These are phyloP conservation scores for Phallus indusiatus DNA, from an alignment of 768 basidiomycete genomes.

Conservation along the genomic window DNA sequence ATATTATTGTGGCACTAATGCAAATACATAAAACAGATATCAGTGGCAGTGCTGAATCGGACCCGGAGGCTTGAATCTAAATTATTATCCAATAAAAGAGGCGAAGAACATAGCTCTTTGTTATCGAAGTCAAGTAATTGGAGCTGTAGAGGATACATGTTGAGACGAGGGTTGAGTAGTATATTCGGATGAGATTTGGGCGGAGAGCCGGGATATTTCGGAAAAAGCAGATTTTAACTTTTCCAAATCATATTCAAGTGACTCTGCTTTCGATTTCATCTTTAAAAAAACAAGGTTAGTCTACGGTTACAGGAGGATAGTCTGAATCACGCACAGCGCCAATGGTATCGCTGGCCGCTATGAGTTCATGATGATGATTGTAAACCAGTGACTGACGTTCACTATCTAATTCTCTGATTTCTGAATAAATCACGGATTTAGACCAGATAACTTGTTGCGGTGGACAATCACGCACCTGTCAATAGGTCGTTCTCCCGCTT, in stretches of 20 bases:
- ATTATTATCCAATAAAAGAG: too few relatives aligned
- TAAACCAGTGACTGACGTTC: conserved; percentile 89
- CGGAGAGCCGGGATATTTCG: conserved; percentile 71
- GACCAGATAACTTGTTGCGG: not conserved
- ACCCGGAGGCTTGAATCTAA: too few relatives aligned
- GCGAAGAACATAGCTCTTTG: too few relatives aligned
- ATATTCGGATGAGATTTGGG: conserved; percentile 51
- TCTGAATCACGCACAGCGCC: conserved; percentile 47
- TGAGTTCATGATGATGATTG: conserved; percentile 92
- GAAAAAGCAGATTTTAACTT: conserved; percentile 72
- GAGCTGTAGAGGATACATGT: too few relatives aligned
- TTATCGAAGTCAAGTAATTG: too few relatives aligned
- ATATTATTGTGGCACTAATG: too few relatives aligned
- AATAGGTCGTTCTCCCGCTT: conserved; percentile 78
- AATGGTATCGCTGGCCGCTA: conserved; percentile 89
- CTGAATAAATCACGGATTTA: conserved; percentile 27
- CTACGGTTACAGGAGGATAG: not conserved
- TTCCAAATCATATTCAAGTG: conserved; percentile 77
- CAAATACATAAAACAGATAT: too few relatives aligned
- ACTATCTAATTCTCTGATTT: conserved; percentile 79
- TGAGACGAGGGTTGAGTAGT: not conserved
- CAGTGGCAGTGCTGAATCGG: too few relatives aligned
- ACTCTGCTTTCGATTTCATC: conserved; percentile 87
- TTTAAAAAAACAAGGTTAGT: conserved; percentile 20
- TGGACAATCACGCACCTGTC: conserved; percentile 36